Conservation (phyloP, 202 grass and related monocot species). For the Dendrocalamus latiflorus region DNA sequence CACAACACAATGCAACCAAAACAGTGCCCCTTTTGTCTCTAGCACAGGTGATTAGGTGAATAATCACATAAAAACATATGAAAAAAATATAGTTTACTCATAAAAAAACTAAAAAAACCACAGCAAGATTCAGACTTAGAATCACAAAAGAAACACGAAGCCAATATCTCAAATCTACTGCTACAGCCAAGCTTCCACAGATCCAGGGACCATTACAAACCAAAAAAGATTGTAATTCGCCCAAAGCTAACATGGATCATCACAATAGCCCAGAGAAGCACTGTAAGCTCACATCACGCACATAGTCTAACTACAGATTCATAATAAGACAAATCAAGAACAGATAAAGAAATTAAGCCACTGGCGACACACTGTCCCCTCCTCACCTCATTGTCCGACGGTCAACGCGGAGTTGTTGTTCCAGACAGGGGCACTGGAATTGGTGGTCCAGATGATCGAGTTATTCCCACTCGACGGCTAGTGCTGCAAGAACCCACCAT, state of each 20-base stretch:
- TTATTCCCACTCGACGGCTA: slow-evolving; percentile 60
- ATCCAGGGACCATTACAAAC: background rate
- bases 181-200: background rate
- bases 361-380: background rate
- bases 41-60: background rate
- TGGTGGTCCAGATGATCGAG: slow-evolving; percentile 76
- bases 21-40: background rate
- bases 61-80: too few relatives aligned
- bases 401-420: slow-evolving; percentile 91
- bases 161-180: background rate
- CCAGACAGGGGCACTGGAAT: slow-evolving; percentile 78
- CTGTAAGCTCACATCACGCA: background rate
- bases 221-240: background rate
- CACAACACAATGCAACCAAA: background rate
- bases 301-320: background rate
- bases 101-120: background rate
- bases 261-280: background rate
- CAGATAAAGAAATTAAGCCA: background rate
- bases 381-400: slow-evolving; percentile 63
- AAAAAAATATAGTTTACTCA: background rate
- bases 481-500: slow-evolving; percentile 33
- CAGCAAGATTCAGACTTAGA: background rate
- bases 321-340: background rate
- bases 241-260: background rate
- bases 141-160: too few relatives aligned